Base-by-base conservation (phyloP, 768 basidiomycete genomes). In the Daedalea quercina region DNA sequence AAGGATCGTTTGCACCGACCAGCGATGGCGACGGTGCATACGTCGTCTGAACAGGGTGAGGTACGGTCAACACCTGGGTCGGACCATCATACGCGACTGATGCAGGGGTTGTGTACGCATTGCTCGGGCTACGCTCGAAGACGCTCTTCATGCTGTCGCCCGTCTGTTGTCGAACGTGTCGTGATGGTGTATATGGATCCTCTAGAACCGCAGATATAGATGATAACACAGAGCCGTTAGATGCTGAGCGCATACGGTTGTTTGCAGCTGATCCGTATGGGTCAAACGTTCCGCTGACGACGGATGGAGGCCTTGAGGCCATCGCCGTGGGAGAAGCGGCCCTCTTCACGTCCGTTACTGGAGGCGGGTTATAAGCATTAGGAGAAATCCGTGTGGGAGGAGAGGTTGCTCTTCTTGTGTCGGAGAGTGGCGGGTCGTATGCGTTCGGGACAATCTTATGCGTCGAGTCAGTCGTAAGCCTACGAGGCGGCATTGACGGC, bases 11-110 rank as follows among this genome's bases (percentile, higher is more conserved):
- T 7, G 84, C 78, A 24, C 89, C 90, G 43, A 91, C 63, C 19
- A 91, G 72, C 0, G 91, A 90, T 0, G 91, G 87, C 0, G 90
- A 93, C 17, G 90, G 90, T 1, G 89, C 89, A 66, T 93, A 93
- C 13, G 80, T 77, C 2, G 75, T 70, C 44, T 77, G 77, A 13
- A 73, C 69, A 9, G 75, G 65, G 44, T 64, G 59, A 40, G 69
- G 59, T 11, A 64, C 40, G 9, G 64, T 56, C 40, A 67, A 33
- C 3, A 64, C 57, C 45, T 59, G 67, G 26, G 59, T 55, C 43
- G 57, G 11, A 22, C 55, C 26, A 50, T 53, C 33, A 55, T 49
- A 42, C 34, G 56, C 44, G 22, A 56, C 28, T 4, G 46, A 17
- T 12, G 44, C 15, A n/a, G 19, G 44, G 13, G 44, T 2, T 15